Evolutionary conservation across 768 basidiomycete species (phyloP).

Genomic region (Cystofilobasidium ferigula): DNA sequence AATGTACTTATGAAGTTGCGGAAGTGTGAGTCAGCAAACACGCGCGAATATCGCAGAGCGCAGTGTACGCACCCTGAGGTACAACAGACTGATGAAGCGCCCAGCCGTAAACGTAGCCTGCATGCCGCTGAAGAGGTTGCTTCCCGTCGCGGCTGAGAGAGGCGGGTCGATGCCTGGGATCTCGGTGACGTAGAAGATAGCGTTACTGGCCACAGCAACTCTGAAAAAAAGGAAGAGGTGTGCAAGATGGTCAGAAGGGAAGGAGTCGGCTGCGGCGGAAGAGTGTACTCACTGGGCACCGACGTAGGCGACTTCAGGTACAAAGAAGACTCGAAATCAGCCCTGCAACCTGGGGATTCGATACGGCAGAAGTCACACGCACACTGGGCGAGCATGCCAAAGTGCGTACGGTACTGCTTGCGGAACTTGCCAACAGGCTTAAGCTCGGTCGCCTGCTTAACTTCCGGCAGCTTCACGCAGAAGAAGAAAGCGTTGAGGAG

Average conservation of each 20-base stretch:
- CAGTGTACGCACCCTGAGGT: conserved; percentile 21
- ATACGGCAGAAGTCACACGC: not conserved
- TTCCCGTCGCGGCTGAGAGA: conserved; percentile 26
- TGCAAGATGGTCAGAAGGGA: no score
- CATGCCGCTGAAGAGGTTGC: conserved; percentile 30
- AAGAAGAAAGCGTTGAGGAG: conserved; percentile 30
- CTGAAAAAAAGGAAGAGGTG: no score
- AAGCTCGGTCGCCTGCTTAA: conserved; percentile 29
- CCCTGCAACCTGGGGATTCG: not conserved
- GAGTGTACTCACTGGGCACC: conserved; percentile 29
- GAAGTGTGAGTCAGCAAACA: not conserved
- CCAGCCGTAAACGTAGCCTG: conserved; percentile 30
- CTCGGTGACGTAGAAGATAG: conserved; percentile 30
- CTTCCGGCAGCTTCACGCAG: conserved; percentile 33
- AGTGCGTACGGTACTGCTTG: conserved; percentile 27
- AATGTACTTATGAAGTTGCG: conserved; percentile 18
- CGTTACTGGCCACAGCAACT: conserved; percentile 35
- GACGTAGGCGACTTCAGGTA: conserved; percentile 27
- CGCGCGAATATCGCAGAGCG: not conserved
- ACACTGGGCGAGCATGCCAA: conserved; percentile 31
- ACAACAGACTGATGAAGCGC: conserved; percentile 31
- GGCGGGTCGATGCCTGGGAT: conserved; percentile 27
- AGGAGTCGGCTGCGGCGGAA: no score
- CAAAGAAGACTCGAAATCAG: not conserved
- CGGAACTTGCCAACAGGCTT: conserved; percentile 25